phyloP scores from a whole-genome alignment of 1,284 basidiomycete genomes.

The Marasmius fiardii region DNA sequence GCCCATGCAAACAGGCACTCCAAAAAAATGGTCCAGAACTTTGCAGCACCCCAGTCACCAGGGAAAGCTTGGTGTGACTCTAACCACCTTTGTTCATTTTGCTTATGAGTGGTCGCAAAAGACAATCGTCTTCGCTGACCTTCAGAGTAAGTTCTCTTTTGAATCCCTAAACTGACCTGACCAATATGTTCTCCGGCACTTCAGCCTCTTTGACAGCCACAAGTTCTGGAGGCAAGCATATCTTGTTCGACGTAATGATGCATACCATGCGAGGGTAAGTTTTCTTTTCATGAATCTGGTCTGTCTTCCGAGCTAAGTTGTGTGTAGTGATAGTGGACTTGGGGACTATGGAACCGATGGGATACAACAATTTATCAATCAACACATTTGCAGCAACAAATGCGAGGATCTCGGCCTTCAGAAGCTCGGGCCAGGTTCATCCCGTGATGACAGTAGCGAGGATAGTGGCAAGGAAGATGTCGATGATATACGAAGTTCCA shows the following conservation, averaged over 20 bases:
- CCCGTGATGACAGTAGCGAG: too few relatives aligned
- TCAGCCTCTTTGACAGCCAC: neutral
- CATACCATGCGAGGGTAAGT: constrained; percentile 4
- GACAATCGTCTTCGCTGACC: constrained; percentile 7
- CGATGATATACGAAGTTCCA: too few relatives aligned
- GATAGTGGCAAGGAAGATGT: too few relatives aligned
- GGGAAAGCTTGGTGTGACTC: constrained; percentile 10
- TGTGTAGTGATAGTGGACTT: constrained; percentile 7
- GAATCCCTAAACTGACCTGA: neutral
- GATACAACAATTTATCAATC: constrained; percentile 1
- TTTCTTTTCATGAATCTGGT: neutral
- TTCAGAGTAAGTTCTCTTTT: constrained; percentile 7
- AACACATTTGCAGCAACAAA: constrained; percentile 8
- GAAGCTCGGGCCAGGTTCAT: too few relatives aligned
- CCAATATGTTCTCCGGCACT: neutral
- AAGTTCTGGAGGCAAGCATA: neutral
- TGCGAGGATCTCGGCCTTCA: too few relatives aligned
- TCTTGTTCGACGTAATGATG: constrained; percentile 8
- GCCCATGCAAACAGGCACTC: constrained; percentile 1
- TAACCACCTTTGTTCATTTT: constrained; percentile 13
- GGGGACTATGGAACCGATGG: constrained; percentile 7
- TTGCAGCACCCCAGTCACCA: constrained; percentile 10
- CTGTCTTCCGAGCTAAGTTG: neutral
- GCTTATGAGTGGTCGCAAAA: neutral
- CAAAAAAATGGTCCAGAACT: constrained; percentile 13